Base-by-base conservation (phyloP, 352 stramenopile species). In the Globisporangium barbulae region DNA sequence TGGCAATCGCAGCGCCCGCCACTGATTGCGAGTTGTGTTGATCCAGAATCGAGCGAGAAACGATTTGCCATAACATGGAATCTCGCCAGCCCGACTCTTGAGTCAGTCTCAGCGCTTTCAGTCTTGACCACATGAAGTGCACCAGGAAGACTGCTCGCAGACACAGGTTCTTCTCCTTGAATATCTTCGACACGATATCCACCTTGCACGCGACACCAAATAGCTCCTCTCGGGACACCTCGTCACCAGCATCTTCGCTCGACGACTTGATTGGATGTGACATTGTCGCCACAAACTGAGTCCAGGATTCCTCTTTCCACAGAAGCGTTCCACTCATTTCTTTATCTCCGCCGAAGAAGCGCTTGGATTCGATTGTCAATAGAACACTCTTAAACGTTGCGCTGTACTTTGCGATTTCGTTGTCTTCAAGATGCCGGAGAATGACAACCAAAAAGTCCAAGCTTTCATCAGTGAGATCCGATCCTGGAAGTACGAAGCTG, bases 51-150 rank as follows among this genome's bases (percentile, higher is more conserved):
- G 64, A 55, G 12, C 59, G 68, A 49, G 72, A 79, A 1, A 55
- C 57, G 39, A 75, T 57, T 61, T 74, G 76, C 76, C 79, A 88
- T 37, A 77, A 63, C 15, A 73, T 25, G 33, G 75, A 61, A 60
- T 78, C 79, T 25, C 71, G 65, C 76, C 76, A 88, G 2, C 67
- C 78, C 35, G 76, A 58, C 15, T 75, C 67, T 30, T 63, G 64
- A 12, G 47, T 50, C 42, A 85, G 53, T 41, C 69, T 70, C 7
- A 88, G 62, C 31, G 42, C 61, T 41, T 66, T 65, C 53, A 62
- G 65, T 44, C 76, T 67, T 30, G 79, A 83, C 79, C 79, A 88
- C 39, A 76, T 56, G 44, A 84, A 84, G 44, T 75, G 73, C 4
- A 79, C 42, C 21, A 85, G 55, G 17, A 88, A 78, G 45, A 76